These are phyloP conservation scores for Corylus americana DNA, from an alignment of 306 rosid species.

Conservation along the genomic window DNA sequence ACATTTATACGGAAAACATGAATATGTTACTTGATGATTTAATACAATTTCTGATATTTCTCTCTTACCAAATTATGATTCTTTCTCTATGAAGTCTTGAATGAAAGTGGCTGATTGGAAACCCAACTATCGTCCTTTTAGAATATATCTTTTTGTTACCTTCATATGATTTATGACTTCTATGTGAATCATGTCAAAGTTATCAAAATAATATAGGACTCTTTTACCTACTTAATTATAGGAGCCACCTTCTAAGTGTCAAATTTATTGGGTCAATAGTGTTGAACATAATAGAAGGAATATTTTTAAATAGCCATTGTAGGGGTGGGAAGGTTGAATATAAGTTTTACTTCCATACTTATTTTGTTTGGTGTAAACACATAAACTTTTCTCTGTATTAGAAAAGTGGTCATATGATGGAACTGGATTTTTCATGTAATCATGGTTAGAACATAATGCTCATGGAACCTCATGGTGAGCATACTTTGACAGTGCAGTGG, in stretches of 20 bases:
- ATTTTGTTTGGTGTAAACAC: not conserved
- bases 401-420: not conserved
- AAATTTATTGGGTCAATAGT: not conserved
- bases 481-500: not conserved
- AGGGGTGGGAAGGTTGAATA: not conserved
- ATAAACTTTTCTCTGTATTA: not conserved
- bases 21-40: not conserved
- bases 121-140: not conserved
- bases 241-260: not conserved
- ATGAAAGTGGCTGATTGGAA: not conserved
- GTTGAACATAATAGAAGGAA: not conserved
- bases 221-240: not conserved
- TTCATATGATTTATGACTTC: not conserved
- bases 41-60: not conserved
- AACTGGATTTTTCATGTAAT: not conserved
- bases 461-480: not conserved
- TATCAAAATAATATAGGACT: not conserved
- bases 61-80: not conserved
- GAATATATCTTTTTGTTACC: not conserved
- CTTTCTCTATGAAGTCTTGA: not conserved
- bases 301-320: not conserved
- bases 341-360: not conserved
- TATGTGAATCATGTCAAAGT: not conserved
- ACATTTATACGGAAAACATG: slow-evolving; percentile 15
- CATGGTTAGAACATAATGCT: not conserved